Evolutionary conservation across 441 rosid species (phyloP).

Genomic region (Aleurites moluccanus): DNA sequence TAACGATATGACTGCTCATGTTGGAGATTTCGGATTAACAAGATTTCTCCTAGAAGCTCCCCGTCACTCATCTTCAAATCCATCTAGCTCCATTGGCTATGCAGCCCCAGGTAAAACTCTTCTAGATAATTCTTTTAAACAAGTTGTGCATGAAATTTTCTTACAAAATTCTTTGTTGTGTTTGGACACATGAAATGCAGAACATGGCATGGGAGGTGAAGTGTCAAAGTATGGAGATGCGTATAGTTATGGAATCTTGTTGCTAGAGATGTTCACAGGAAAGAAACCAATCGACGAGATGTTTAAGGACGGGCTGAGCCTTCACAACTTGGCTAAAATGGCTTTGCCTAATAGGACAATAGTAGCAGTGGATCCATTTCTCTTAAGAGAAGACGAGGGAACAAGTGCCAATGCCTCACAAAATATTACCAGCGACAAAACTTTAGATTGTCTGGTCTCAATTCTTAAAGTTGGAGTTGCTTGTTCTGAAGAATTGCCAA

Average conservation of each 20-base stretch:
- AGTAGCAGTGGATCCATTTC: no score
- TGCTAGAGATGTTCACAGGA: constrained; percentile 23
- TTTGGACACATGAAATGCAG: not conserved
- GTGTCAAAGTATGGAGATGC: constrained; percentile 10
- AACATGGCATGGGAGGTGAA: constrained; percentile 11
- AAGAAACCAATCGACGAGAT: constrained; percentile 7
- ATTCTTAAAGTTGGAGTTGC: no score
- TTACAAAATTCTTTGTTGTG: not conserved
- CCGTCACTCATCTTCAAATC: not conserved
- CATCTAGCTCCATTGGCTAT: not conserved
- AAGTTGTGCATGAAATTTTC: no score
- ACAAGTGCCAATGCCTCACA: no score
- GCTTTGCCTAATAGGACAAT: no score
- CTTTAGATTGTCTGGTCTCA: no score
- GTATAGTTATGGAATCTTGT: constrained; percentile 10
- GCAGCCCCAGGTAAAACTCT: constrained; percentile 13
- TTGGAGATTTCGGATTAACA: constrained; percentile 23
- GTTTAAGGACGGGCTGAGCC: not conserved
- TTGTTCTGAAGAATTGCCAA: no score
- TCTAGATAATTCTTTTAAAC: not conserved
- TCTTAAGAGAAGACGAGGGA: no score
- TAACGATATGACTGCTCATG: constrained; percentile 7
- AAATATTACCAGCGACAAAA: no score
- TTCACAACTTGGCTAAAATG: not conserved
- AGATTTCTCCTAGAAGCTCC: not conserved